Evolutionary conservation across 2,329 filamentous ascomycete genomes (phyloP), one percentile per base, ranked within the genome.

Genomic region (Hypoxylon rubiginosum): DNA sequence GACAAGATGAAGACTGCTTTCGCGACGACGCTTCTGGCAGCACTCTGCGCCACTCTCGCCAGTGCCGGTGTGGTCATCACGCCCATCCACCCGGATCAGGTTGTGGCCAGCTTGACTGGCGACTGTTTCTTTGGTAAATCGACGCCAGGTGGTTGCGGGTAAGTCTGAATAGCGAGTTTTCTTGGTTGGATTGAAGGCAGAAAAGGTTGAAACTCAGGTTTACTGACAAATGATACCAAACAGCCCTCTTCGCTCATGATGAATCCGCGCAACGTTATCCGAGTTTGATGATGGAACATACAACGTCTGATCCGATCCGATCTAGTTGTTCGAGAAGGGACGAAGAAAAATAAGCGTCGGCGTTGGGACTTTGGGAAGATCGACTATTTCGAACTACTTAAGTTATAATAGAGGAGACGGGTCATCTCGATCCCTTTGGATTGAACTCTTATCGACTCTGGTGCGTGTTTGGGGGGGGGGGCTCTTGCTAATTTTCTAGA

Each of bases 71-170:
- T 88, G 52, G 84, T 89, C 73, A 83, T 86, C 73, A 86, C 84
- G 3, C 86, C 86, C 54, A 82, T 88, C 69, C 77, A 75, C 45
- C 64, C 74, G 21, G 77, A 88, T 66, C 85, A 88, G 74, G 79
- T 88, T 34, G 82, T 88, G n/a, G 72, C 78, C 28, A 84, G 81
- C 71, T 70, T 75, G 17, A 36, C 72, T 1, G 83, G 81, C 28
- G 86, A 89, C 73, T 89, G 86, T 74, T 85, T 82, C 70, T 86
- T 84, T 71, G 86, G 86, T 34, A 84, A 86, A 17, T 81, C 82
- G 4, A 88, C 86, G 32, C 85, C 86, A 4, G 78, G 81, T 58
- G 86, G 86, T 34, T 89, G 86, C 83, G 86, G 80, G 86, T 88
- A 74, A 70, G 85, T 80, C 17, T 17, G 4, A 5, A 11, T 10